Conservation (phyloP, 257 asterid genomes). For the Fraxinus cuspidata region DNA sequence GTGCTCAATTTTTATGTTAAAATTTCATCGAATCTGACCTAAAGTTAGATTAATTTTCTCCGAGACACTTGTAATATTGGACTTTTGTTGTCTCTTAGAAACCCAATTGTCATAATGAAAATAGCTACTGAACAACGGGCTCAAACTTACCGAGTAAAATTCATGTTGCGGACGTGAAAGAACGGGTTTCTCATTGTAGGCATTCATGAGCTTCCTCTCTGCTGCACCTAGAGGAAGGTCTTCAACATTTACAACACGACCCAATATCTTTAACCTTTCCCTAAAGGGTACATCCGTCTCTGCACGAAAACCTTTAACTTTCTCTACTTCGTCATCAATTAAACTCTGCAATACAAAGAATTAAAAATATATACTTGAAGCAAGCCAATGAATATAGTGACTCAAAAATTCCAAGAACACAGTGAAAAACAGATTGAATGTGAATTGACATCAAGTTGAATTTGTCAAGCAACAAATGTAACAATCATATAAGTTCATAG, state of each 20-base stretch:
- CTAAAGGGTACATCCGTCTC: conserved; percentile 69
- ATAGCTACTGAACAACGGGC: background rate
- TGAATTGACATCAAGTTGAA: background rate
- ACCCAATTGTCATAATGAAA: background rate
- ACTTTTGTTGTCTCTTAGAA: background rate
- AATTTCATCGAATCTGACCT: background rate
- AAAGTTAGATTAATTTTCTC: background rate
- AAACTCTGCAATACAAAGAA: conserved; percentile 47
- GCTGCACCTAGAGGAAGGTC: conserved; percentile 84
- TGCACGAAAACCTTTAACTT: conserved; percentile 73
- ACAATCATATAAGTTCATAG: background rate
- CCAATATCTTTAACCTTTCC: conserved; percentile 90
- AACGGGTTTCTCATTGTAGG: conserved; percentile 94
- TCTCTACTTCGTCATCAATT: conserved; percentile 80
- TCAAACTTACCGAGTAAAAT: conserved; percentile 57
- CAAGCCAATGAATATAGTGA: background rate
- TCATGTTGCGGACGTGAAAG: conserved; percentile 98
- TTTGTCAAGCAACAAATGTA: background rate
- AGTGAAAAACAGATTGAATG: background rate
- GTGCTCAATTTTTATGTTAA: background rate
- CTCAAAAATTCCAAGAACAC: background rate
- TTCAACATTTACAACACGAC: conserved; percentile 86
- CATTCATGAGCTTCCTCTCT: conserved; percentile 93
- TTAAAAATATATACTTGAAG: background rate
- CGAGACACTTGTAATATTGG: background rate